These are phyloP conservation scores for Fusarium decemcellulare DNA, from an alignment of 2,329 filamentous ascomycete genomes.

Conservation along the genomic window DNA sequence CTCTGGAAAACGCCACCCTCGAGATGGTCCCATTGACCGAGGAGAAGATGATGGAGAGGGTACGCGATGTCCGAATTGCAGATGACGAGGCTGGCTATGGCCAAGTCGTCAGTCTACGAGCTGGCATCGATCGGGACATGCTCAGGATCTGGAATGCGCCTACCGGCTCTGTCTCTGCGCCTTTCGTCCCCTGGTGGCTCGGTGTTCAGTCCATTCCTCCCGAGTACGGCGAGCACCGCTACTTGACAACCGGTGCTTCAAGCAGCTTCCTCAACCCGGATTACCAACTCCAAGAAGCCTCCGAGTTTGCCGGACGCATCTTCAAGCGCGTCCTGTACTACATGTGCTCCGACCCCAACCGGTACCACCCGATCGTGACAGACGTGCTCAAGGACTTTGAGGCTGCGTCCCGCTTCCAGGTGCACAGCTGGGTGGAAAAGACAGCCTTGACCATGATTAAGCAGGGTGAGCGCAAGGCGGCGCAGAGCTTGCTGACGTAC, in stretches of 20 bases:
- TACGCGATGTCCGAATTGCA: slow-evolving; percentile 39
- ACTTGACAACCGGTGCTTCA: slow-evolving; percentile 40
- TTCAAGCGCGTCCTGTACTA: slow-evolving; percentile 43
- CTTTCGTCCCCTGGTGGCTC: slow-evolving; percentile 43
- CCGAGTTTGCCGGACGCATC: slow-evolving; percentile 38
- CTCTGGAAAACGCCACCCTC: slow-evolving; percentile 37
- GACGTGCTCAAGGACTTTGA: slow-evolving; percentile 32
- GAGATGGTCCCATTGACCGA: slow-evolving; percentile 40
- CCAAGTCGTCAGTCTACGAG: slow-evolving; percentile 36
- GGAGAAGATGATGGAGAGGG: slow-evolving; percentile 41
- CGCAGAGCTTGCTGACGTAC: slow-evolving; percentile 35
- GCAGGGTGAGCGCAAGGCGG: slow-evolving; percentile 33
- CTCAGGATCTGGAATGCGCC: slow-evolving; percentile 43
- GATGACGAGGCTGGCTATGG: slow-evolving; percentile 43
- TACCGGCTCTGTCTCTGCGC: slow-evolving; percentile 32
- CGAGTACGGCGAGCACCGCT: slow-evolving; percentile 40
- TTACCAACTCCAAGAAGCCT: slow-evolving; percentile 41
- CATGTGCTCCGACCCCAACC: slow-evolving; percentile 40
- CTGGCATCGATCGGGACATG: slow-evolving; percentile 33
- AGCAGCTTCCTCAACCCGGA: slow-evolving; percentile 44
- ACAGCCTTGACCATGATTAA: slow-evolving; percentile 31
- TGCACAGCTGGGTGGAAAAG: slow-evolving; percentile 40
- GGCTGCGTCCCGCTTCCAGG: slow-evolving; percentile 28
- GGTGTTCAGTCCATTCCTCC: slow-evolving; percentile 38
- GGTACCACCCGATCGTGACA: slow-evolving; percentile 35